Base-by-base conservation (phyloP, 1,284 basidiomycete species). In the Ceratobasidium sp. region DNA sequence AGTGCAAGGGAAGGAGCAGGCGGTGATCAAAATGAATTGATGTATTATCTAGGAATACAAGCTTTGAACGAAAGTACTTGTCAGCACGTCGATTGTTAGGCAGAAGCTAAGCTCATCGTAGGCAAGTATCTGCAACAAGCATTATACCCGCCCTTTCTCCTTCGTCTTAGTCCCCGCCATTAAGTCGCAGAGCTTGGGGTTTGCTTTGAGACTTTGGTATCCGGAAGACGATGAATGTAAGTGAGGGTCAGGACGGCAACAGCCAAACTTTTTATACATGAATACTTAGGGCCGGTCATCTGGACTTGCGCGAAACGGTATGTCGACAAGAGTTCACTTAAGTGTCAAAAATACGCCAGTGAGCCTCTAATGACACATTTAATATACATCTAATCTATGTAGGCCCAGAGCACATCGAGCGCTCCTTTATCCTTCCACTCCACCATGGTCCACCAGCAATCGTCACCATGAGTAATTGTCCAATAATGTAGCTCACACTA, bases 361-460 rank as follows among this genome's bases (percentile, higher is more conserved):
- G n/a, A n/a, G n/a, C n/a, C n/a, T n/a, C n/a, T n/a, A n/a, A n/a
- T n/a, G n/a, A n/a, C n/a, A n/a, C 23, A 5, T 51, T 26, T 37
- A 65, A 7, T 65, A 3, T 68, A 54, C 42, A 15, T n/a, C 31
- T 15, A 37, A 58, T 71, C 54, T 60, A 71, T 58, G 26, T 33
- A 26, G 68, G 68, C 90, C 89, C 77, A 49, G 75, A 67, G 78
- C 89, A 89, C 74, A 81, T 83, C 49, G 78, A 65, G 77, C 83
- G 83, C 77, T 87, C 84, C 73, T 84, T 85, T 20, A 77, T 61
- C 39, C 61, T 82, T 60, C 85, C 86, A 11, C 83, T 84, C 90
- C 90, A 92, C 77, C 90, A 86, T 1, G 92, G 87, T 28, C 92
- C 86, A 1, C 95, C 96, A 71, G 95, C 84, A 56, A 96, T 90